phyloP scores from a whole-genome alignment of 139 green algal genomes.

The Closterium sp. region DNA sequence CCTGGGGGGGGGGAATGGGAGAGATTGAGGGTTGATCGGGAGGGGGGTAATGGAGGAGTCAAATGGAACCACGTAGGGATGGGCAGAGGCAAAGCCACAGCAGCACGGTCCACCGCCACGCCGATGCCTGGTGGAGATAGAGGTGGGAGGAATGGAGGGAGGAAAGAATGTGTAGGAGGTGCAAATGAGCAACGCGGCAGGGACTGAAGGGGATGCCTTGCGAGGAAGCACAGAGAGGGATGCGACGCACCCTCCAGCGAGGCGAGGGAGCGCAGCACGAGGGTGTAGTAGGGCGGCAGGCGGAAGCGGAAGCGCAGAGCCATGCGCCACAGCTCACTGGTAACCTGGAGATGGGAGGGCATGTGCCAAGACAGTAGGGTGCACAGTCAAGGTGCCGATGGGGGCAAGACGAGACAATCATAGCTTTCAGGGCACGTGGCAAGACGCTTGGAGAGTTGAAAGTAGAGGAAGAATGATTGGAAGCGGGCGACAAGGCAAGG shows the following conservation, averaged over 20 bases:
- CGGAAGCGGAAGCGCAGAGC: slow-evolving; percentile 61
- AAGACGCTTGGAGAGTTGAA: background rate
- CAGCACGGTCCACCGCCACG: background rate
- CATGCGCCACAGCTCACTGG: slow-evolving; percentile 35
- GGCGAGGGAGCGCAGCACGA: slow-evolving; percentile 61
- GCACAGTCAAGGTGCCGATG: too few species aligned
- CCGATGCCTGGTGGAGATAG: background rate
- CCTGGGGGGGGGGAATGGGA: slow-evolving; percentile 62
- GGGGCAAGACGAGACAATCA: too few species aligned
- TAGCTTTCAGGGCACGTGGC: background rate
- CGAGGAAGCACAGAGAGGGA: background rate
- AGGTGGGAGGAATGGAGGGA: background rate
- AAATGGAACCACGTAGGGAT: background rate
- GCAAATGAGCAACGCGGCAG: background rate
- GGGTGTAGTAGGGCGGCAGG: slow-evolving; percentile 65
- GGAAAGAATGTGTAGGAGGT: too few species aligned
- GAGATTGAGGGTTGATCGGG: background rate
- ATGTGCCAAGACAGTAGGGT: too few species aligned
- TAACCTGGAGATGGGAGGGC: background rate
- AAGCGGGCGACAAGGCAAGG: background rate
- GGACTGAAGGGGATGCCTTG: background rate
- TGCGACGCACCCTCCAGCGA: slow-evolving; percentile 63
- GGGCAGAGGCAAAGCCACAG: background rate
- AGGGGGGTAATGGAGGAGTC: background rate
- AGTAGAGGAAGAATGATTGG: background rate